Evolutionary conservation across 306 rosid species (phyloP).

Genomic region (Corylus heterophylla): DNA sequence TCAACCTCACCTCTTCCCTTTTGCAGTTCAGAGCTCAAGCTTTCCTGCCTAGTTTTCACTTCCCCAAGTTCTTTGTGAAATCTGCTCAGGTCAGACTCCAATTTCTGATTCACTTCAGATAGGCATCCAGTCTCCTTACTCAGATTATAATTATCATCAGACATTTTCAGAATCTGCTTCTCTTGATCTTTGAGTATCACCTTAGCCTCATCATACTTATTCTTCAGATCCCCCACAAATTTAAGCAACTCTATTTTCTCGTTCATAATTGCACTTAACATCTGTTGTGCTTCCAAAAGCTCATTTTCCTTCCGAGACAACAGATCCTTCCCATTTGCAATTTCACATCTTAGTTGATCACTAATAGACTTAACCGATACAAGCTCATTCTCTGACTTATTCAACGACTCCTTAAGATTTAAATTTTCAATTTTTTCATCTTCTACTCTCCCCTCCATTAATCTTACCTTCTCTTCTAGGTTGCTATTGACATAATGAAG

Average conservation of each 20-base stretch:
- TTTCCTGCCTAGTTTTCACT: slow-evolving; percentile 41
- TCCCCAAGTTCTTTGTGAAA: slow-evolving; percentile 48
- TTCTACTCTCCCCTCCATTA: slow-evolving; percentile 48
- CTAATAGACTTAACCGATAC: slow-evolving; percentile 43
- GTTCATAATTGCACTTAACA: slow-evolving; percentile 32
- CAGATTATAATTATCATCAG: slow-evolving; percentile 46
- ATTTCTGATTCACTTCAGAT: slow-evolving; percentile 43
- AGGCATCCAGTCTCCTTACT: slow-evolving; percentile 39
- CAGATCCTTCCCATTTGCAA: slow-evolving; percentile 41
- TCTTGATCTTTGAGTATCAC: slow-evolving; percentile 43
- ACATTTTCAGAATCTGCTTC: slow-evolving; percentile 39
- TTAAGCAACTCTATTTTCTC: slow-evolving; percentile 58
- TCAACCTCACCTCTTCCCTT: slow-evolving; percentile 51
- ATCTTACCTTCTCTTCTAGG: slow-evolving; percentile 60
- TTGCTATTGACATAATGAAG: slow-evolving; percentile 45
- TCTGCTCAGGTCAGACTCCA: slow-evolving; percentile 46
- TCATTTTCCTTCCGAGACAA: slow-evolving; percentile 45
- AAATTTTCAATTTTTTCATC: slow-evolving; percentile 45
- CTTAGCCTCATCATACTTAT: slow-evolving; percentile 43
- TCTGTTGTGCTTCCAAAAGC: slow-evolving; percentile 50
- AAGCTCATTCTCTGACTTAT: slow-evolving; percentile 55
- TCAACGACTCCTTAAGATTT: slow-evolving; percentile 55
- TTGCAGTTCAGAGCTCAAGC: slow-evolving; percentile 43
- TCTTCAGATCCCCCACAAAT: slow-evolving; percentile 47
- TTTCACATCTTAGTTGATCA: slow-evolving; percentile 46